Percentiles rank a stretch among this genome's conserved stretches.
These are phyloP conservation scores for Diplotaxis tenuifolia DNA, from an alignment of 345 rosid genomes.

Conservation along the genomic window DNA sequence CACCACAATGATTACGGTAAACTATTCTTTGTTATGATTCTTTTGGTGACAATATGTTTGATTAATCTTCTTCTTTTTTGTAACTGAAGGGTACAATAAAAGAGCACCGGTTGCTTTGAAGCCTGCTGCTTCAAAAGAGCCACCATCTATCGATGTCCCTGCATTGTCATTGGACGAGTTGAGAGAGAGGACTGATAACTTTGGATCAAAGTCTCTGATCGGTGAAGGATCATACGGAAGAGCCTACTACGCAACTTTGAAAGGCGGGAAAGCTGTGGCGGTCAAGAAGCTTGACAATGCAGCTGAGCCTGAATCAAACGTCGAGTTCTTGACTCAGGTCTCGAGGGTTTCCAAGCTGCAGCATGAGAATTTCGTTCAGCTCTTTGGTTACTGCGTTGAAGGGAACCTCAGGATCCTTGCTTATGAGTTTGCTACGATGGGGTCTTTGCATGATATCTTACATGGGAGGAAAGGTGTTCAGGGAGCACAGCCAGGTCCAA, in stretches of 20 bases:
- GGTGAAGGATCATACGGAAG: constrained; percentile 96
- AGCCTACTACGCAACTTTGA: constrained; percentile 70
- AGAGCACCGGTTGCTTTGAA: constrained; percentile 53
- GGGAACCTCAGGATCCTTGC: constrained; percentile 87
- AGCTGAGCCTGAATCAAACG: constrained; percentile 72
- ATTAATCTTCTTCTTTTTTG: neutral
- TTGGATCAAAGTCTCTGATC: constrained; percentile 61
- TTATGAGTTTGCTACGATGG: constrained; percentile 97
- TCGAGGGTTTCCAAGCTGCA: constrained; percentile 85
- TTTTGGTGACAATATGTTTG: neutral
- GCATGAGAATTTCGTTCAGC: constrained; percentile 74
- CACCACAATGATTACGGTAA: constrained; percentile 37
- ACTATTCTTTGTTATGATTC: neutral
- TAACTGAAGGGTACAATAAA: constrained; percentile 23
- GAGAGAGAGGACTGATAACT: constrained; percentile 64
- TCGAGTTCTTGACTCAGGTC: constrained; percentile 88
- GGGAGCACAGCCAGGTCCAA: constrained; percentile 99
- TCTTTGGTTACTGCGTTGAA: constrained; percentile 85
- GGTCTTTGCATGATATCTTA: constrained; percentile 89
- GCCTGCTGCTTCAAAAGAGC: constrained; percentile 66
- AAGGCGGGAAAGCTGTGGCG: constrained; percentile 67
- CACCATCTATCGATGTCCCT: constrained; percentile 63
- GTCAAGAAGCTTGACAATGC: constrained; percentile 80
- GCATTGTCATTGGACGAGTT: constrained; percentile 52
- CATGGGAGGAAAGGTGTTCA: constrained; percentile 99